phyloP scores from a whole-genome alignment of 768 basidiomycete genomes.

The Termitomyces sp. region DNA sequence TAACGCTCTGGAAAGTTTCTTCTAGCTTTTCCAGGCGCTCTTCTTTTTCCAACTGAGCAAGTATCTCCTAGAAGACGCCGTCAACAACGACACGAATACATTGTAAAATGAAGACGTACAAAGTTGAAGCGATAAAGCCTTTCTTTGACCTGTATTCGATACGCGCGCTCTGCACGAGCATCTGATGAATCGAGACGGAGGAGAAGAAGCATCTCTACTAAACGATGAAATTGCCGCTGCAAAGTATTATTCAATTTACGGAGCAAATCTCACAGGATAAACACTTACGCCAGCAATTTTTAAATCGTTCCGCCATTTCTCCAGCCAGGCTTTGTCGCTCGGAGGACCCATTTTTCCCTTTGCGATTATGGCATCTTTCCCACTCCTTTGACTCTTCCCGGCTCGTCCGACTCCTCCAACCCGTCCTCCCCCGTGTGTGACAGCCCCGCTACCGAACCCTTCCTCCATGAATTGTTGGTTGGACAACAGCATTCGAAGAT shows the following conservation, averaged over 20 bases:
- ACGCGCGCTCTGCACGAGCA: constrained; percentile 48
- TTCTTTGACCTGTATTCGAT: constrained; percentile 90
- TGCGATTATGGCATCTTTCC: constrained; percentile 8
- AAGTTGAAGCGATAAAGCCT: constrained; percentile 93
- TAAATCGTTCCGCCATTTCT: constrained; percentile 72
- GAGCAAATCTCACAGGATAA: neutral
- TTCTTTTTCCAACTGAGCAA: constrained; percentile 81
- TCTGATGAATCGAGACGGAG: constrained; percentile 62
- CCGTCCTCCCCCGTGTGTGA: constrained; percentile 46
- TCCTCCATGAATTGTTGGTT: constrained; percentile 65
- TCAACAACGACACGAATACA: neutral
- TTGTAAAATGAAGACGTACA: constrained; percentile 39
- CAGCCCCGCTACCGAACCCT: constrained; percentile 45
- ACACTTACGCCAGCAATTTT: constrained; percentile 82
- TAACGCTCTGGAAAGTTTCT: constrained; percentile 86
- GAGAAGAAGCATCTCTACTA: constrained; percentile 88
- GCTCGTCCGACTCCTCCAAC: constrained; percentile 40
- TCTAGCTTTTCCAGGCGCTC: constrained; percentile 87
- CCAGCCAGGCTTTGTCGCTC: constrained; percentile 68
- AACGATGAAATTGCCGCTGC: constrained; percentile 89
- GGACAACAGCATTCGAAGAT: constrained; percentile 71
- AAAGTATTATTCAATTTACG: neutral
- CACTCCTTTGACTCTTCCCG: constrained; percentile 31
- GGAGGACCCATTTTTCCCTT: constrained; percentile 75
- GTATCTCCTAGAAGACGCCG: constrained; percentile 55